phyloP scores from a whole-genome alignment of 108 stramenopile genomes.

The Cyclotella baltica region DNA sequence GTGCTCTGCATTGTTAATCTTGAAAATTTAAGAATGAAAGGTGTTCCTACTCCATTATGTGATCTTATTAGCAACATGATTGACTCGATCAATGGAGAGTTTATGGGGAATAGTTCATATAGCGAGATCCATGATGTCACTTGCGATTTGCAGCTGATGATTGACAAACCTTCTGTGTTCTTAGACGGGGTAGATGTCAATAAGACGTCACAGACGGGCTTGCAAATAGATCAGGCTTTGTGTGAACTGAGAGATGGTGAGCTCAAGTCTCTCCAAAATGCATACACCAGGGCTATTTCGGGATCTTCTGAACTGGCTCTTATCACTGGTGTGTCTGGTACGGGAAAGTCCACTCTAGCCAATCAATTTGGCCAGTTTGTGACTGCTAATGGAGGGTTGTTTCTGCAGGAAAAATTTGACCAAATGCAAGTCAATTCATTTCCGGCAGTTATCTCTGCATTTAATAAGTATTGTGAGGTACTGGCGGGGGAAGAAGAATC shows the following conservation, averaged over 20 bases:
- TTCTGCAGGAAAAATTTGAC: slow-evolving; percentile 34
- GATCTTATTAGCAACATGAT: slow-evolving; percentile 21
- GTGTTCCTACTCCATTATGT: slow-evolving; percentile 17
- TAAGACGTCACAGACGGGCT: not conserved
- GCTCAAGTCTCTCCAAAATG: not conserved
- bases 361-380: not conserved
- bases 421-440: slow-evolving; percentile 15
- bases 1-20: not conserved
- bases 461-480: slow-evolving; percentile 12
- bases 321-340: slow-evolving; percentile 30
- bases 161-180: slow-evolving; percentile 13
- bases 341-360: slow-evolving; percentile 17
- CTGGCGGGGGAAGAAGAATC: not conserved
- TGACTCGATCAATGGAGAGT: slow-evolving; percentile 4
- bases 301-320: slow-evolving; percentile 21
- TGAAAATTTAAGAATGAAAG: not conserved
- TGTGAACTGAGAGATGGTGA: slow-evolving; percentile 14
- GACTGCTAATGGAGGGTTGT: slow-evolving; percentile 3
- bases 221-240: slow-evolving; percentile 5
- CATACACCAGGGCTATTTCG: slow-evolving; percentile 7
- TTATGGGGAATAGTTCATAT: slow-evolving; percentile 23
- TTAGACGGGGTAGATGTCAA: slow-evolving; percentile 8
- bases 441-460: slow-evolving; percentile 19
- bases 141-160: slow-evolving; percentile 11
- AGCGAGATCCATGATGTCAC: slow-evolving; percentile 17